Base-by-base conservation (phyloP, 345 rosid genomes). In the Geranium brycei region DNA sequence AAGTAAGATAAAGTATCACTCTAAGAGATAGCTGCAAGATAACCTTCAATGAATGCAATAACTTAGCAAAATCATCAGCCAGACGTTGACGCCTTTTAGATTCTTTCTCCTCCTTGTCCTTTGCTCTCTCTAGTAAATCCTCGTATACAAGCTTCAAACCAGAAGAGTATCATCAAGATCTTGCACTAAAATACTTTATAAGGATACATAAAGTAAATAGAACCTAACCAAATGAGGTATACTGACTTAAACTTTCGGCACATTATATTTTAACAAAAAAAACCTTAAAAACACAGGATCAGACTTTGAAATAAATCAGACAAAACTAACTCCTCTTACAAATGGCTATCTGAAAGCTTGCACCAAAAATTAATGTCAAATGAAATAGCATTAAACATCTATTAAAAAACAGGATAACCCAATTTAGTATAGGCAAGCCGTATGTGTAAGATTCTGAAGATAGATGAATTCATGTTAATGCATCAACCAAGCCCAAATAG, bases 61-160 rank as follows among this genome's bases (percentile, higher is more conserved):
- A 77, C 55, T 77, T 78, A 3, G 84, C 79, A 76, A 91, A 87
- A 67, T 93, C 97, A 80, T 93, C 97, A 13, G 86, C 89, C 66
- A 87, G 78, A 62, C 88, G 91, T 70, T 87, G 96, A 62, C 83
- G 84, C 78, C 84, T 93, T 82, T 85, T 88, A 55, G 89, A 95
- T 77, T 91, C 99, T 80, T 88, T 93, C 75, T 84, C 97, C 71
- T 93, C 96, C 77, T 93, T 93, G 76, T 93, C 97, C 84, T 81
- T 91, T 32, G 81, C 83, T 76, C 96, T 84, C 75, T 88, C 96
- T 32, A 85, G 74, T 65, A 91, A 68, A 62, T 93, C 99, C 64
- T 88, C 89, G 55, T 74, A 93, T 63, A 93, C 73, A 76, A 91
- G 95, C 99, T 93, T 78, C 51, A 76, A 59, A 60, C 53, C 65